These are phyloP conservation scores for Talaromyces pinophilus DNA, from an alignment of 2,329 filamentous ascomycete genomes.

Conservation along the genomic window DNA sequence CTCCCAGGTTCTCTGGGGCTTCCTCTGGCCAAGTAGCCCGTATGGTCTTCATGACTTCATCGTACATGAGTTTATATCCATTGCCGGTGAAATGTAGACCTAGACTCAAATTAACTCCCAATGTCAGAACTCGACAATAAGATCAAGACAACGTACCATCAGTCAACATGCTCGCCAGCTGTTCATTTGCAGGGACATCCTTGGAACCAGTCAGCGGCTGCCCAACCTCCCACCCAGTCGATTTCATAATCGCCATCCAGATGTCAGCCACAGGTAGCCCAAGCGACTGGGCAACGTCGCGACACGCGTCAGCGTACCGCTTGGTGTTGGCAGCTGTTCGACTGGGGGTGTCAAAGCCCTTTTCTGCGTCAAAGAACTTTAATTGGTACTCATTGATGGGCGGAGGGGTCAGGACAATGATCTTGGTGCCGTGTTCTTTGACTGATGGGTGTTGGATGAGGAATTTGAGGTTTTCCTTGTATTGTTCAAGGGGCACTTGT, in stretches of 20 bases:
- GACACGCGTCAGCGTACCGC: slow-evolving; percentile 66
- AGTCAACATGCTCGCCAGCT: slow-evolving; percentile 53
- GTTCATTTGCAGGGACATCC: slow-evolving; percentile 59
- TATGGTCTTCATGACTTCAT: slow-evolving; percentile 56
- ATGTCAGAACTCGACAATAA: not conserved
- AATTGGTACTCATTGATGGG: slow-evolving; percentile 76
- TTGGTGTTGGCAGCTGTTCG: slow-evolving; percentile 61
- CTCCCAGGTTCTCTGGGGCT: slow-evolving; percentile 53
- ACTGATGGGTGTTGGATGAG: slow-evolving; percentile 74
- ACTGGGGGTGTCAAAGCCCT: slow-evolving; percentile 53
- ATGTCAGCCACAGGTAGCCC: slow-evolving; percentile 71
- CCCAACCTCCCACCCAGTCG: slow-evolving; percentile 56
- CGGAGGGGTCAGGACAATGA: slow-evolving; percentile 76
- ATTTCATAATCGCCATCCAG: slow-evolving; percentile 74
- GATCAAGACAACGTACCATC: slow-evolving; percentile 53
- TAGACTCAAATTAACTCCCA: slow-evolving; percentile 26
- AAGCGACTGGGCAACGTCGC: slow-evolving; percentile 60
- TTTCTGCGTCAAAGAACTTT: slow-evolving; percentile 50
- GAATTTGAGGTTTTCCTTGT: slow-evolving; percentile 68
- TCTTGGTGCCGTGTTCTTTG: slow-evolving; percentile 68
- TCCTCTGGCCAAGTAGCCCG: slow-evolving; percentile 56
- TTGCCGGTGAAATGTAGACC: slow-evolving; percentile 60
- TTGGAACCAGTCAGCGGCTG: slow-evolving; percentile 58
- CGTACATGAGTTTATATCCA: slow-evolving; percentile 59
- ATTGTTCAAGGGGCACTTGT: slow-evolving; percentile 74